Base-by-base conservation (phyloP, 164 flowering plant species). In the Chloranthus sessilifolius region DNA sequence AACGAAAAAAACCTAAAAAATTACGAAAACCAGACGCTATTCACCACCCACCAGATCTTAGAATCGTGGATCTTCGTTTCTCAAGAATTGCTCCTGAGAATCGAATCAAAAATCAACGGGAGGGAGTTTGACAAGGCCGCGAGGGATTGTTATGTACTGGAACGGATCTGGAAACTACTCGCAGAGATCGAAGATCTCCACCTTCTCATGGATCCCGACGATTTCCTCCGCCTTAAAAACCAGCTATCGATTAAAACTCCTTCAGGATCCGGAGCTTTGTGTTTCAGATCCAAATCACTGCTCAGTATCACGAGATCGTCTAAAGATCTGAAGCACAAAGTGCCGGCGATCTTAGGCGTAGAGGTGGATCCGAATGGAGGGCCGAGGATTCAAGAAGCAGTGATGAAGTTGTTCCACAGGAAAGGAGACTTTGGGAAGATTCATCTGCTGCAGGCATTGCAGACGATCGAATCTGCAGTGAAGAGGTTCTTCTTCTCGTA, bases 341-440 rank as follows among this genome's bases (percentile, higher is more conserved):
- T 91, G 6, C 98, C 98, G 37, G 30, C n/a, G 16, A 69, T 91
- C 0, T 26, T 91, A 21, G 92, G 65, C 5, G 98, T 85, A 11
- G 96, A 85, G 72, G 98, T 74, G 46, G 98, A 91, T 52, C 98
- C 95, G 0, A 83, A 28, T 21, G 95, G 95, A 2, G 92, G 98
- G n/a, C 96, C 98, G n/a, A 70, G 87, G 55, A 50, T 91, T 5
- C 88, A 81, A 50, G 96, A 91, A 42, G 89, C 92, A 10, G 98
- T 92, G 12, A 91, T 91, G 98, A 69, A 56, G 55, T 44, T 87
- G 37, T 88, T 73, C 27, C 69, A 44, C 56, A n/a, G 70, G 52
- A 78, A 73, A 47, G 65, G 44, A 27, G 78, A 65, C 6, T 39
- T 16, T 19, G 80, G 67, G 60, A 75, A 65, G 68, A 65, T 88